Conservation (phyloP, 768 basidiomycete species). For the Kwoniella dendrophila region DNA sequence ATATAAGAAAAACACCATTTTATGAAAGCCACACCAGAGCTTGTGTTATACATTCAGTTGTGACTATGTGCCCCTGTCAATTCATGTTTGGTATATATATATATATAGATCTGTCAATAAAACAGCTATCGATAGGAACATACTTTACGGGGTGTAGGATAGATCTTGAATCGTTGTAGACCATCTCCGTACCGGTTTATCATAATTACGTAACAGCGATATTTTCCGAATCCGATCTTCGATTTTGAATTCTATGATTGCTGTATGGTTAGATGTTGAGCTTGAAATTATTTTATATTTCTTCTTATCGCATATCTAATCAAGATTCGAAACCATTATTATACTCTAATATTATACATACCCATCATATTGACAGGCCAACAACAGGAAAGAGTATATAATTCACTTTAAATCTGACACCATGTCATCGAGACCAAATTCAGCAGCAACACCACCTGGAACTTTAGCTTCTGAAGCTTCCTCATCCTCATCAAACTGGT, state of each 20-base stretch:
- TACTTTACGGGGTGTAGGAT: too few relatives aligned
- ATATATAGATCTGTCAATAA: too few relatives aligned
- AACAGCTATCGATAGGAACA: too few relatives aligned
- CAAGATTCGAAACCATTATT: background rate
- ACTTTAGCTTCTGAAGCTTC: slow-evolving; percentile 6
- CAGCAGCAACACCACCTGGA: slow-evolving; percentile 1
- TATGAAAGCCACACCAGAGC: too few relatives aligned
- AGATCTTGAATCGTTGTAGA: too few relatives aligned
- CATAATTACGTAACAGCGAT: slow-evolving; percentile 4
- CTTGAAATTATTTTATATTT: background rate
- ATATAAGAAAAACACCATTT: too few relatives aligned
- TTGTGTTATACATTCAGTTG: too few relatives aligned
- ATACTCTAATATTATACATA: background rate
- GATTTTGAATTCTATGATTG: background rate
- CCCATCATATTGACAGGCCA: too few relatives aligned
- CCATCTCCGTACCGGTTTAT: too few relatives aligned
- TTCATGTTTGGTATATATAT: too few relatives aligned
- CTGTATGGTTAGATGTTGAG: background rate
- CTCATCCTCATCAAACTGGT: slow-evolving; percentile 16
- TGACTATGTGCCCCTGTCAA: too few relatives aligned
- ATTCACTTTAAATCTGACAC: background rate
- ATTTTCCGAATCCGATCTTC: background rate
- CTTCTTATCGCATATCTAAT: background rate
- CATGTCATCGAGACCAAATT: slow-evolving; percentile 1
- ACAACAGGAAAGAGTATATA: too few relatives aligned